A percentile compares a stretch with the other conserved stretches of the same genome.
phyloP scores from a whole-genome alignment of 345 rosid species.

The Angophora floribunda region DNA sequence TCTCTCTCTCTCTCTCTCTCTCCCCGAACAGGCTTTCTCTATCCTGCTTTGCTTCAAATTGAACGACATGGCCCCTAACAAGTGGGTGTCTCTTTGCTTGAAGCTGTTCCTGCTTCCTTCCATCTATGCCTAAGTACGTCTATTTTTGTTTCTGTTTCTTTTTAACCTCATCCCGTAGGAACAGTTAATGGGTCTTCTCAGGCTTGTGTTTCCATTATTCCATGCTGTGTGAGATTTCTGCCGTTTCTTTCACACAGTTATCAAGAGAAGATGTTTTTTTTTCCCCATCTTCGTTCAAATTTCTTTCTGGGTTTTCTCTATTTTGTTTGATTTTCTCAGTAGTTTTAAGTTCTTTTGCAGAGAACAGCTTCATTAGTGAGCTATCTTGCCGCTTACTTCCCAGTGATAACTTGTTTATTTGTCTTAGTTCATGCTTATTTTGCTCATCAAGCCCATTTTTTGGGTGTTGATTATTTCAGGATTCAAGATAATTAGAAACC shows the following conservation, averaged over 20 bases:
- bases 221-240: not conserved
- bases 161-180: not conserved
- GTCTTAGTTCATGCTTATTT: not conserved
- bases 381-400: not conserved
- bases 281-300: not conserved
- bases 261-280: not conserved
- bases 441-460: not conserved
- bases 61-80: conserved; percentile 55
- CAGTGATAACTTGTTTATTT: not conserved
- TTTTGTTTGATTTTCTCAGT: not conserved
- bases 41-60: conserved; percentile 26
- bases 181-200: not conserved
- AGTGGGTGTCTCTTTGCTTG: conserved; percentile 37
- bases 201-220: not conserved
- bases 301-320: not conserved
- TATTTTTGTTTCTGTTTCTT: not conserved
- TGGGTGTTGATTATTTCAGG: not conserved
- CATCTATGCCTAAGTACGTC: not conserved
- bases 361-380: not conserved
- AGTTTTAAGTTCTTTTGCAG: not conserved
- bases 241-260: not conserved
- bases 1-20: not conserved
- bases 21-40: not conserved
- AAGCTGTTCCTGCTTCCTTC: conserved; percentile 4
- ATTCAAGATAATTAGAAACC: not conserved